Evolutionary conservation across 75 land plant genomes (phyloP).

Genomic region (Azolla pinnata): DNA sequence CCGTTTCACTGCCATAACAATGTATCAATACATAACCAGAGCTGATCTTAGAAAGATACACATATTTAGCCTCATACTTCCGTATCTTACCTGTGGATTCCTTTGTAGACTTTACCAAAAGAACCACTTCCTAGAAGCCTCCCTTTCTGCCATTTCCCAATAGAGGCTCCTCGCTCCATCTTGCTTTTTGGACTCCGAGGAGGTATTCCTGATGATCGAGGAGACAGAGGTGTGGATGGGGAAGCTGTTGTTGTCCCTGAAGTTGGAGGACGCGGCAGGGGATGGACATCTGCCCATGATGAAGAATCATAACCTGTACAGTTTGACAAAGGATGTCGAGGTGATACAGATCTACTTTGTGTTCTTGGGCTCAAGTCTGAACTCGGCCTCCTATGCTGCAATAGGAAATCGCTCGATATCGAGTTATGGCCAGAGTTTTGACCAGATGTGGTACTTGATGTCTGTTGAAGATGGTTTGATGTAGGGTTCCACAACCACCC

Average conservation of each 20-base stretch:
- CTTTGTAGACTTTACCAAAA: conserved; percentile 84
- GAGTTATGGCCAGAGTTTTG: conserved; percentile 67
- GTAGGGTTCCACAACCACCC: conserved; percentile 2
- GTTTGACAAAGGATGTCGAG: conserved; percentile 18
- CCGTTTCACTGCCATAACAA: conserved; percentile 60
- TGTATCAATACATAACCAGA: not conserved
- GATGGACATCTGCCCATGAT: conserved; percentile 6
- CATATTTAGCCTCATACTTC: no score
- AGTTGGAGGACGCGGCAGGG: conserved; percentile 21
- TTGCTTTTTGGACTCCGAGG: conserved; percentile 9
- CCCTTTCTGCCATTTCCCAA: conserved; percentile 69
- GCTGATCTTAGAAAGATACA: not conserved
- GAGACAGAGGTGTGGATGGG: conserved; percentile 15
- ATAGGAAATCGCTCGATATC: not conserved
- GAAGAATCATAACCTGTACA: conserved; percentile 11
- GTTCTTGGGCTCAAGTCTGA: conserved; percentile 23
- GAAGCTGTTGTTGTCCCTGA: conserved; percentile 7
- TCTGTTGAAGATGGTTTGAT: conserved; percentile 24
- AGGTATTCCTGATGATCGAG: conserved; percentile 9
- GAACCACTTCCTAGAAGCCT: conserved; percentile 90
- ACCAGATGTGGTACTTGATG: conserved; percentile 78
- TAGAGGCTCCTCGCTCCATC: conserved; percentile 21
- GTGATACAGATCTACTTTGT: conserved; percentile 24
- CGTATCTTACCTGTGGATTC: conserved; percentile 52
- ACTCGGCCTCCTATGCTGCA: conserved; percentile 3